Evolutionary conservation across 73 alveolate genomes (phyloP), one percentile per base, ranked within the genome.

Genomic region (Blepharisma stoltei): DNA sequence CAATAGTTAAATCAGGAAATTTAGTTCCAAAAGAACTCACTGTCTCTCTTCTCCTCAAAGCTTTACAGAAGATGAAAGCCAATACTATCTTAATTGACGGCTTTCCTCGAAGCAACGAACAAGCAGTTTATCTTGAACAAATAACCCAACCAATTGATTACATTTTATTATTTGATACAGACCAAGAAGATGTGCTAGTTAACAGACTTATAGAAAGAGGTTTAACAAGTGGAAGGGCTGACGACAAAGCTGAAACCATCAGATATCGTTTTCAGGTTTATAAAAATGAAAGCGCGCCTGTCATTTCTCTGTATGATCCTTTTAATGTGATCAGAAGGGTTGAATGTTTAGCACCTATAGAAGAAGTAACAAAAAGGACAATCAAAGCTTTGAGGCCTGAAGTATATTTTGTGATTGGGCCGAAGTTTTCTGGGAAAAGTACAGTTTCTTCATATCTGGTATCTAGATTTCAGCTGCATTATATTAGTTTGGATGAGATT

Each of bases 161-260:
- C 79, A 69, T 69, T 43, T n/a, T 69, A 7, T 53, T 14, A 7
- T 69, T 69, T 43, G 86, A 77, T 46, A 79, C 81, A 45, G 77
- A 77, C 23, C 81, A 78, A 41, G 86, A 76, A 37, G 80, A 83
- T 7, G 38, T 78, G 43, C 82, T 83, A 27, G 83, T 66, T 8
- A 83, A 83, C 47, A 76, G 78, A 76, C 43, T n/a, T 20, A 46
- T 20, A 50, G 76, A 91, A 78, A 84, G 99, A 81, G 97, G 95
- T 45, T 93, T 92, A 85, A 18, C 76, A 27, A 23, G 81, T 32
- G 99, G 99, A 20, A 87, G 99, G 78, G 91, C 87, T 18, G 99
- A 97, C 89, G 99, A 97, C 82, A 97, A 97, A 83, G 94, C 84
- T 65, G 99, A 95, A 86, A 86, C 99, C 48, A 89, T 97, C 67